Base-by-base conservation (phyloP, 2,329 filamentous ascomycete genomes). In the Penicillium rolfsii region DNA sequence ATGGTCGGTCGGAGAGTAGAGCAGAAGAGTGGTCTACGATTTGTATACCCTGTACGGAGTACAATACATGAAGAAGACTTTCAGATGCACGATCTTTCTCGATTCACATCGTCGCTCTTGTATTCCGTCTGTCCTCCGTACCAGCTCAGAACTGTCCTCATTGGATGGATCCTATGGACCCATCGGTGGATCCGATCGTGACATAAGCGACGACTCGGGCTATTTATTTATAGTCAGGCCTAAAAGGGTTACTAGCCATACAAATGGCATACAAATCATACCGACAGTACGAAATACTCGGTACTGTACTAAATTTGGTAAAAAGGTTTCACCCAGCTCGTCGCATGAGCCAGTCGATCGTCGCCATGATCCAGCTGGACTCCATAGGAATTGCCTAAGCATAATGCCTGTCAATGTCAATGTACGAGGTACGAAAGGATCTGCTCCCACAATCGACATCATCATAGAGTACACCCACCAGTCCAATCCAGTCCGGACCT, bases 311-410 rank as follows among this genome's bases (percentile, higher is more conserved):
- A 52, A 35, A 52, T 16, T 52, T 61, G 58, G 59, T 57, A 60
- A 57, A 52, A 33, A 46, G 58, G 53, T 60, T 57, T 60, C 50
- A 53, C 50, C n/a, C 19, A 11, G 35, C 33, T 53, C 12, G n/a
- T 5, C 9, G 28, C 50, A 40, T n/a, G 24, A 48, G 14, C 26
- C 45, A 48, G 45, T 48, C 45, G 14, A 28, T 48, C 4, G 45
- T 48, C 45, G 24, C 45, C 24, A 9, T 28, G 41, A 14, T 19
- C 45, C 24, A 30, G 8, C 45, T 14, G 3, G 26, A 40, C 22
- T 38, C 33, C 50, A 26, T 53, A 24, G 3, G n/a, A 48, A 48
- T 28, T 28, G 16, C 43, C 24, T 2, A 26, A 5, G 14, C 22
- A 36, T 22, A 7, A 38, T 26, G 12, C 5, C 24, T 8, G 26